Evolutionary conservation across 2,329 filamentous ascomycete species (phyloP).

Genomic region (Apiospora koreana): DNA sequence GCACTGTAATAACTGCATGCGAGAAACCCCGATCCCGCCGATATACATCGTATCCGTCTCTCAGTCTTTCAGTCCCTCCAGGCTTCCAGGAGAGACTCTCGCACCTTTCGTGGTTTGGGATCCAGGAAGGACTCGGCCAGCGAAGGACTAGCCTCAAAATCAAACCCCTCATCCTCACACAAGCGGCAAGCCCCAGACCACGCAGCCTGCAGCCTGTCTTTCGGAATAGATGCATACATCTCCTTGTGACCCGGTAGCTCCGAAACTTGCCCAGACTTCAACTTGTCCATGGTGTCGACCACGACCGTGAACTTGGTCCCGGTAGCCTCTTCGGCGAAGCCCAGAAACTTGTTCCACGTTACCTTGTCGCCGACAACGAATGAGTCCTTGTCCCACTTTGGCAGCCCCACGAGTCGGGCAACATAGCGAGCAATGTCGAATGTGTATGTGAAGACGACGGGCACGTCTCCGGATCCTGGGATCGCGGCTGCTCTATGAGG

Average conservation of each 20-base stretch:
- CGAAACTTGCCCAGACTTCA: not conserved
- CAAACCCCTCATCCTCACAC: not conserved
- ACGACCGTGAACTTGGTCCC: not conserved
- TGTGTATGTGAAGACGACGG: conserved; percentile 48
- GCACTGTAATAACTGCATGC: not conserved
- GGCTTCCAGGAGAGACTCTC: not conserved
- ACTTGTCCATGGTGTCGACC: not conserved
- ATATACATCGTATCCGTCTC: too few relatives aligned
- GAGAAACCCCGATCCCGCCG: not conserved
- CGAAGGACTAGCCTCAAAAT: not conserved
- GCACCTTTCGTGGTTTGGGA: not conserved
- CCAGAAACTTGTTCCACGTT: conserved; percentile 46
- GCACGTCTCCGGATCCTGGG: conserved; percentile 47
- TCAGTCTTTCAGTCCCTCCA: not conserved
- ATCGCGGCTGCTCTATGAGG: conserved; percentile 45
- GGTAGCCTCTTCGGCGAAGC: conserved; percentile 37
- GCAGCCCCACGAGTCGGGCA: conserved; percentile 39
- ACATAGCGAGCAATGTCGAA: conserved; percentile 50
- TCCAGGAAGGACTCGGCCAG: not conserved
- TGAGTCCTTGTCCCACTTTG: conserved; percentile 43
- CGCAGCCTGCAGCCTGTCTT: not conserved
- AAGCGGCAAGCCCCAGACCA: not conserved
- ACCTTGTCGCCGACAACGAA: conserved; percentile 41
- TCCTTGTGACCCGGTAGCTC: not conserved
- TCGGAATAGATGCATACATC: not conserved